phyloP scores from a whole-genome alignment of 305 asterid species.

The Ajuga reptans region DNA sequence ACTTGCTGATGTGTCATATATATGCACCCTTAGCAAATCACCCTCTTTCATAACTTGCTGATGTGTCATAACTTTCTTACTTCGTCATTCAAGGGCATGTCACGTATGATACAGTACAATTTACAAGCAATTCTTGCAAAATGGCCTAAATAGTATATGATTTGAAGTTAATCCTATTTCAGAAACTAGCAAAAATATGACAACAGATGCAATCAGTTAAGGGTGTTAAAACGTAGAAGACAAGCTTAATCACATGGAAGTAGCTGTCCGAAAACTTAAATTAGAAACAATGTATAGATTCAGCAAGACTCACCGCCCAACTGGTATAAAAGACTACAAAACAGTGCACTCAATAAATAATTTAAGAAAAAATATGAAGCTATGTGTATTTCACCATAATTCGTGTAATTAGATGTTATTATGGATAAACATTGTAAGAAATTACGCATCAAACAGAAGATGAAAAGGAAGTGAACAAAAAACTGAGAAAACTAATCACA shows the following conservation, averaged over 20 bases:
- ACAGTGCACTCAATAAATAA: not conserved
- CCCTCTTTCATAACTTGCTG: too few species aligned
- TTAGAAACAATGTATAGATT: constrained; percentile 15
- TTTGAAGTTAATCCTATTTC: too few species aligned
- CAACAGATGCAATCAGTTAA: not conserved
- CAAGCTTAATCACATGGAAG: constrained; percentile 19
- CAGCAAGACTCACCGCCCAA: constrained; percentile 22
- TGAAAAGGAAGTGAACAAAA: too few species aligned
- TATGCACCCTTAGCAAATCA: too few species aligned
- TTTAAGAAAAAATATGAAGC: not conserved
- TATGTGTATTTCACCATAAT: not conserved
- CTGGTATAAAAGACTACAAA: not conserved
- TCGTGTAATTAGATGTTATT: not conserved
- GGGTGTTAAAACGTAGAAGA: not conserved
- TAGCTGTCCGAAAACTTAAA: constrained; percentile 25
- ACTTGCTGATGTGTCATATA: too few species aligned
- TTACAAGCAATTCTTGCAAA: too few species aligned
- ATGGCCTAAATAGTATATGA: too few species aligned
- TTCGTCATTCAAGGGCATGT: too few species aligned
- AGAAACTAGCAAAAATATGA: too few species aligned
- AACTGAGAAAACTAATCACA: not conserved
- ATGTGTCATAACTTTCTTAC: too few species aligned
- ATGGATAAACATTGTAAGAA: too few species aligned
- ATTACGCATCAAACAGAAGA: not conserved
- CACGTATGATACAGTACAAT: too few species aligned